Evolutionary conservation across 495 filamentous ascomycete genomes (phyloP).

Genomic region (Diplogelasinospora grovesii): DNA sequence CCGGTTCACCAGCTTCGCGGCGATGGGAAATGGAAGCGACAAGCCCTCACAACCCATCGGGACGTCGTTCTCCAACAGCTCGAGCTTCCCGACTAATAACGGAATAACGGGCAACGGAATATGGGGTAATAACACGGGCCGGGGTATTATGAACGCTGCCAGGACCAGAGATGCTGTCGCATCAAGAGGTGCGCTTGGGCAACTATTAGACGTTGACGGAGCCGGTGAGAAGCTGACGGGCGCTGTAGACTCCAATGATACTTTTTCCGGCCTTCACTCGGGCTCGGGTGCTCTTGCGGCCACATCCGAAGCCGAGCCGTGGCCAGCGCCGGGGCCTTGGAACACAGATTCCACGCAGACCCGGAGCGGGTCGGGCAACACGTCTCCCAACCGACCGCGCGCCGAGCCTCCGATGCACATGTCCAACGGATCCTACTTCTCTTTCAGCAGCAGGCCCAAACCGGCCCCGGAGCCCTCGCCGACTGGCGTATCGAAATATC

Average conservation of each 20-base stretch:
- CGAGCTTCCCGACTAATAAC: constrained; percentile 46
- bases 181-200: constrained; percentile 43
- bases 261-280: constrained; percentile 29
- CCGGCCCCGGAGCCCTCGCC: constrained; percentile 3
- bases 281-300: constrained; percentile 61
- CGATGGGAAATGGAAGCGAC: constrained; percentile 28
- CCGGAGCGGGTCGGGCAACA: constrained; percentile 20
- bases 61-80: constrained; percentile 41
- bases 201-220: background rate
- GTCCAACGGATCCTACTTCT: constrained; percentile 35
- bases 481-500: constrained; percentile 5
- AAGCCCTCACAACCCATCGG: constrained; percentile 29
- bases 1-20: constrained; percentile 29
- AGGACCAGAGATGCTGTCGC: constrained; percentile 33
- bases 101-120: constrained; percentile 60
- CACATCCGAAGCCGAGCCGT: constrained; percentile 57
- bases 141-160: constrained; percentile 41
- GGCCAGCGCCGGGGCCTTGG: constrained; percentile 47
- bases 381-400: constrained; percentile 24
- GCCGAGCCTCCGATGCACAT: constrained; percentile 24
- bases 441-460: constrained; percentile 22
- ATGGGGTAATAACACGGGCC: too few relatives aligned
- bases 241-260: constrained; percentile 28
- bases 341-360: constrained; percentile 36
- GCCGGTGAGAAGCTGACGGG: constrained; percentile 14